These are phyloP conservation scores for Stromatinia cepivora DNA, from an alignment of 2,329 filamentous ascomycete genomes.

Conservation along the genomic window DNA sequence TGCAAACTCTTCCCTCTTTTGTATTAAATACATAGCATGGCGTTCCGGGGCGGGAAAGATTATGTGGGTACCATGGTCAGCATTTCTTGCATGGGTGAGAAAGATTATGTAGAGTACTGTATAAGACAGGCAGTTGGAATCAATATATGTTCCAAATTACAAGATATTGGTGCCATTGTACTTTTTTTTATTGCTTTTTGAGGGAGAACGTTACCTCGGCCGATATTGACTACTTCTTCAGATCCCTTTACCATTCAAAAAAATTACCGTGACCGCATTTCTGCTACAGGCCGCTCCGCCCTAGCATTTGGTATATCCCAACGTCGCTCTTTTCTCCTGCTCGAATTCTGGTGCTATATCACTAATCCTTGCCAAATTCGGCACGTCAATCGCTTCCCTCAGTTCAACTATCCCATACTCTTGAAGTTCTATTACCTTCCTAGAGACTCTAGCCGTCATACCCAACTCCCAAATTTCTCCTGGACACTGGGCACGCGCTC, in stretches of 20 bases:
- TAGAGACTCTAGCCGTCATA: constrained; percentile 21
- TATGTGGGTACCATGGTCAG: constrained; percentile 19
- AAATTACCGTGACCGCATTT: background rate
- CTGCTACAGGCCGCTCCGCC: background rate
- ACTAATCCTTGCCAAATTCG: constrained; percentile 25
- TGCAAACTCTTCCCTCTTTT: constrained; percentile 25
- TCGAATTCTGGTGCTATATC: constrained; percentile 2
- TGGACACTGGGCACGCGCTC: constrained; percentile 55
- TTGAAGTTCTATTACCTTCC: constrained; percentile 24
- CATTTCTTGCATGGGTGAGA: constrained; percentile 19
- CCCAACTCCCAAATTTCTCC: constrained; percentile 64
- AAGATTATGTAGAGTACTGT: constrained; percentile 17
- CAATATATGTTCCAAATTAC: constrained; percentile 4
- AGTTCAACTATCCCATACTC: constrained; percentile 21
- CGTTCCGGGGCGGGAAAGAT: constrained; percentile 23
- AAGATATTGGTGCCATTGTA: background rate
- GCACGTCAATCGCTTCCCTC: constrained; percentile 26
- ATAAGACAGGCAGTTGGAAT: constrained; percentile 8
- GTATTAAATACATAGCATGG: constrained; percentile 26
- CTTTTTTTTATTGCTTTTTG: background rate
- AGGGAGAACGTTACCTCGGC: background rate
- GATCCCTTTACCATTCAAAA: constrained; percentile 10
- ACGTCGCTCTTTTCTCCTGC: constrained; percentile 1
- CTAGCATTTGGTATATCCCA: constrained; percentile 1
- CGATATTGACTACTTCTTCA: background rate